Base-by-base conservation (phyloP, 345 rosid species). In the Microthlaspi erraticum region DNA sequence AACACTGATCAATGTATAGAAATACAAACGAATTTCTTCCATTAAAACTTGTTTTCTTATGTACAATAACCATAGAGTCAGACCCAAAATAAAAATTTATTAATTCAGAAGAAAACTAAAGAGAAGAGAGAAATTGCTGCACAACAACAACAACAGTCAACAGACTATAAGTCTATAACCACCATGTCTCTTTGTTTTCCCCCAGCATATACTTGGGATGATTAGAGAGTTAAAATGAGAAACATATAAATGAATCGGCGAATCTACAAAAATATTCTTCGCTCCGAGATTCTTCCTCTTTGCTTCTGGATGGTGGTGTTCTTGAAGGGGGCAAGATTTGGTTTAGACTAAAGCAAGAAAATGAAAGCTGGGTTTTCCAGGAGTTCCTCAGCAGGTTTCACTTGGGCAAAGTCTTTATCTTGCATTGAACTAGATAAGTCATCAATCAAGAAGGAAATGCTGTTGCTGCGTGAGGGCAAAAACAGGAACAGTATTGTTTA, bases 391-490 rank as follows among this genome's bases (percentile, higher is more conserved):
- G 95, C 95, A 6, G 97, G 85, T 76, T 82, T 78, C 57, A 94
- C 95, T 43, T 82, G 90, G 33, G 81, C 73, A 67, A 91, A 91
- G 69, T 94, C 99, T 77, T 80, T 93, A 81, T 86, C 96, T 84
- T 87, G 90, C 72, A 94, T 73, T 42, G 95, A 73, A 80, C 75
- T 86, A 6, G 93, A 82, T 23, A 94, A 85, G 67, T 93, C 97
- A 32, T 93, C 96, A 5, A 88, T 84, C 14, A 94, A 86, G 82
- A 89, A 89, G 44, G 95, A 93, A 61, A 93, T 87, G 83, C 85
- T 83, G 88, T 49, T 48, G 66, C 77, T 54, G 50, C 54, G 18
- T 5, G 0, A 39, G n/a, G 5, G 20, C 61, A 62, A 48, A 68
- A 45, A 23, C 1, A 23, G 14, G 16, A 39, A 49, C 9, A n/a